These are phyloP conservation scores for Myriosclerotinia curreyana DNA, from an alignment of 2,329 filamentous ascomycete species.

Conservation along the genomic window DNA sequence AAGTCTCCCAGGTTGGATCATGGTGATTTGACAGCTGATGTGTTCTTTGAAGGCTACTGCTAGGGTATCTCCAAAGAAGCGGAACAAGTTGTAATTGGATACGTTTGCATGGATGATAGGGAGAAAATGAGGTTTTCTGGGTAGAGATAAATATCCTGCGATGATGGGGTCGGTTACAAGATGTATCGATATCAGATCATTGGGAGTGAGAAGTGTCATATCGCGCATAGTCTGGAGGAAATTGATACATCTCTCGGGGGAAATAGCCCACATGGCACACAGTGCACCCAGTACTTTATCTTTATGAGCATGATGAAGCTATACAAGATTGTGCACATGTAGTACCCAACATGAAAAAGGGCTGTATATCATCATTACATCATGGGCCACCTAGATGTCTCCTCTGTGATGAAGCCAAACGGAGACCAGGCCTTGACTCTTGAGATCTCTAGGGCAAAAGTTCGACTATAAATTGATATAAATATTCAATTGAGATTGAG, in stretches of 20 bases:
- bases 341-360: background rate
- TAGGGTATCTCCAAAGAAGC: slow-evolving; percentile 7
- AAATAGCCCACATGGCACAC: background rate
- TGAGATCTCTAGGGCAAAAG: background rate
- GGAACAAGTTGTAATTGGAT: background rate
- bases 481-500: background rate
- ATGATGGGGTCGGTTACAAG: background rate
- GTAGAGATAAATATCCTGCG: background rate
- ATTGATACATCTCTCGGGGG: background rate
- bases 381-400: background rate
- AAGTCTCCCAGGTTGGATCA: background rate
- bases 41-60: background rate
- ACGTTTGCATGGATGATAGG: background rate
- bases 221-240: background rate
- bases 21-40: slow-evolving; percentile 5
- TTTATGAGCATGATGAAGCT: background rate
- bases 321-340: background rate
- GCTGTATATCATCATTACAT: background rate
- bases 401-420: background rate
- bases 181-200: background rate
- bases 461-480: background rate
- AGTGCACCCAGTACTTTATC: background rate
- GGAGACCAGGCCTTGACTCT: background rate
- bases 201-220: background rate
- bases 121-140: background rate